These are phyloP conservation scores for Stemphylium lycopersici DNA, from an alignment of 2,329 filamentous ascomycete species.

Conservation along the genomic window DNA sequence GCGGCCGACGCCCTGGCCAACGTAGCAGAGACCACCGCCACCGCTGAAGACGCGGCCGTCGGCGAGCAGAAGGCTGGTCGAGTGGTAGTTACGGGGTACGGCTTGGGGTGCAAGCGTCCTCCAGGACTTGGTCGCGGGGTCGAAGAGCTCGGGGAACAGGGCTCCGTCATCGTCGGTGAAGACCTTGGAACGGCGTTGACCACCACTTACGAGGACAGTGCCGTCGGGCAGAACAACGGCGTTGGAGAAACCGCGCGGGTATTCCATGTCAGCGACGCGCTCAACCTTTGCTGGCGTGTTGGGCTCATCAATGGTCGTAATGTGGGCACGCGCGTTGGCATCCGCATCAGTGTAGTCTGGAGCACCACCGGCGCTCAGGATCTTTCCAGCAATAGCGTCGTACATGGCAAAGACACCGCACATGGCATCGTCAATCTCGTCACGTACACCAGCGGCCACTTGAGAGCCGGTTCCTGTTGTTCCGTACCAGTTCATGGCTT, in stretches of 20 bases:
- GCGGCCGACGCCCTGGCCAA: slow-evolving; percentile 17
- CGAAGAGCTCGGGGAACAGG: slow-evolving; percentile 33
- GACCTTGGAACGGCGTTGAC: slow-evolving; percentile 29
- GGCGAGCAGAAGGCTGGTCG: slow-evolving; percentile 29
- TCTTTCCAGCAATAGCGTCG: slow-evolving; percentile 30
- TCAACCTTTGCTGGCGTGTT: slow-evolving; percentile 26
- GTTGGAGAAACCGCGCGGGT: slow-evolving; percentile 32
- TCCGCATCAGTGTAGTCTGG: slow-evolving; percentile 30
- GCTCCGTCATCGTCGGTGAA: slow-evolving; percentile 32
- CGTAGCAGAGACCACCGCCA: slow-evolving; percentile 35
- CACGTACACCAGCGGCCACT: slow-evolving; percentile 26
- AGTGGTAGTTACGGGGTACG: slow-evolving; percentile 36
- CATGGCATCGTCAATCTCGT: slow-evolving; percentile 29
- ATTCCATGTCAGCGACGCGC: slow-evolving; percentile 33
- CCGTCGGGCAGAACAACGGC: slow-evolving; percentile 37
- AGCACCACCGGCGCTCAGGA: slow-evolving; percentile 33
- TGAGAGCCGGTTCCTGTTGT: slow-evolving; percentile 26
- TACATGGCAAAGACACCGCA: slow-evolving; percentile 36
- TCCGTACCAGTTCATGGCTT: slow-evolving; percentile 37
- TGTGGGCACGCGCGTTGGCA: slow-evolving; percentile 28
- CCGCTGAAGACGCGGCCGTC: slow-evolving; percentile 35
- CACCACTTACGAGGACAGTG: slow-evolving; percentile 34
- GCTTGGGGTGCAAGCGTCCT: slow-evolving; percentile 28
- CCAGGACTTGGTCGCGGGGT: slow-evolving; percentile 33
- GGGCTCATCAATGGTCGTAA: slow-evolving; percentile 29